phyloP scores from a whole-genome alignment of 2,329 filamentous ascomycete genomes.

The Helotiales sp. region DNA sequence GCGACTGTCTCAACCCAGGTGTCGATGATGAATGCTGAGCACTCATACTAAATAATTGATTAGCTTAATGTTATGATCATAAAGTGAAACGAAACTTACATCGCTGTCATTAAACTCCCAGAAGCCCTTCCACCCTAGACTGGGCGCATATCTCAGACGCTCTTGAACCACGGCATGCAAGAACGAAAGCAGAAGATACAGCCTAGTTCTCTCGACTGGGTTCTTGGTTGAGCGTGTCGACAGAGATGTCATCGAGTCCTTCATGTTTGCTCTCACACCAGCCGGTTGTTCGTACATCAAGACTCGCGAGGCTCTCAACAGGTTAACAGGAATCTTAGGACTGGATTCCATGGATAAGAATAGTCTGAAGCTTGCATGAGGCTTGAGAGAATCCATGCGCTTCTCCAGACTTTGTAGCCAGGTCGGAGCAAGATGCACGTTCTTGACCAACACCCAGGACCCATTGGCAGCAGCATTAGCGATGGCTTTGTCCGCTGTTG shows the following conservation, averaged over 20 bases:
- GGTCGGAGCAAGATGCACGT: conserved; percentile 91
- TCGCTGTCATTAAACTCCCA: conserved; percentile 99
- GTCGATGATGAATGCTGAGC: conserved; percentile 92
- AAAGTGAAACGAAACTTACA: conserved; percentile 57
- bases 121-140: conserved; percentile 95
- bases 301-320: conserved; percentile 88
- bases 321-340: conserved; percentile 93
- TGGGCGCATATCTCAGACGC: conserved; percentile 88
- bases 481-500: conserved; percentile 93
- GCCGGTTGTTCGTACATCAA: conserved; percentile 98
- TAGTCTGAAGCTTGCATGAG: conserved; percentile 87
- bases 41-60: conserved; percentile 73
- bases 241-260: conserved; percentile 87
- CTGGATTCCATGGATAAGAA: conserved; percentile 99
- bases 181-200: conserved; percentile 92
- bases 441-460: conserved; percentile 97
- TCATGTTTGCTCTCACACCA: conserved; percentile 96
- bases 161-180: conserved; percentile 96
- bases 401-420: conserved; percentile 99
- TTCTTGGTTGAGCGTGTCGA: conserved; percentile 74
- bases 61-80: conserved; percentile 54
- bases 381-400: conserved; percentile 91
- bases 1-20: conserved; percentile 86
- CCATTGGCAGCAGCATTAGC: conserved; percentile 88
- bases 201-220: conserved; percentile 84